These are phyloP conservation scores for Thielaviopsis euricoi DNA, from an alignment of 2,329 filamentous ascomycete genomes.

Conservation along the genomic window DNA sequence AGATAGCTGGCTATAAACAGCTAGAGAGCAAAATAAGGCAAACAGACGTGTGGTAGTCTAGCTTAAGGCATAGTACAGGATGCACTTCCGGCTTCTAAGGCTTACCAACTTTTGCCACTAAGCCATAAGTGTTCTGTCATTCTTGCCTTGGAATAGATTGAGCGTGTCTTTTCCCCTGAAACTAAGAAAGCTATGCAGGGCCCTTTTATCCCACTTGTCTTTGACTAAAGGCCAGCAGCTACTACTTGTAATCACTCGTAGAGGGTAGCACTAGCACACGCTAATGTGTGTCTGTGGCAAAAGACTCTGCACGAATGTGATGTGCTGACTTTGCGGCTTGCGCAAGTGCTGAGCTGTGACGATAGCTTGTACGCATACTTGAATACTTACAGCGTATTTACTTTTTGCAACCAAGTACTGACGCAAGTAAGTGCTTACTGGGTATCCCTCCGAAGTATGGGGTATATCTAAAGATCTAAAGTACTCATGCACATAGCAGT, in stretches of 20 bases:
- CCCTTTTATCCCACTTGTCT: neutral
- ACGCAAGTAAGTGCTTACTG: neutral
- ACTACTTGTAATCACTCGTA: too few species aligned
- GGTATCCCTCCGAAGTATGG: too few species aligned
- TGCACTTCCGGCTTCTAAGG: neutral
- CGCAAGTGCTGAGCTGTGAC: neutral
- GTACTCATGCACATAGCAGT: too few species aligned
- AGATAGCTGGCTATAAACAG: neutral
- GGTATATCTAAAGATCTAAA: too few species aligned
- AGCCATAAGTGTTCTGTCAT: too few species aligned
- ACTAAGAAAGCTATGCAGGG: neutral
- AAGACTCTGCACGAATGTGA: neutral
- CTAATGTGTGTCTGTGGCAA: too few species aligned
- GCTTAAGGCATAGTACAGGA: neutral
- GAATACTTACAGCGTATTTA: too few species aligned
- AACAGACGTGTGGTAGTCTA: neutral
- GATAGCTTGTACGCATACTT: neutral
- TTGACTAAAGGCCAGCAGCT: neutral
- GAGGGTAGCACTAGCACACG: too few species aligned
- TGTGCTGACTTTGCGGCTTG: neutral
- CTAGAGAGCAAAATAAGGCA: too few species aligned
- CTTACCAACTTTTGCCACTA: neutral
- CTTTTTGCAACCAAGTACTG: too few species aligned
- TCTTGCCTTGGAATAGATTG: too few species aligned
- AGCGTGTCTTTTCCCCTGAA: neutral